phyloP scores from a whole-genome alignment of 2,329 filamentous ascomycete species.

The Diaporthe sp. region DNA sequence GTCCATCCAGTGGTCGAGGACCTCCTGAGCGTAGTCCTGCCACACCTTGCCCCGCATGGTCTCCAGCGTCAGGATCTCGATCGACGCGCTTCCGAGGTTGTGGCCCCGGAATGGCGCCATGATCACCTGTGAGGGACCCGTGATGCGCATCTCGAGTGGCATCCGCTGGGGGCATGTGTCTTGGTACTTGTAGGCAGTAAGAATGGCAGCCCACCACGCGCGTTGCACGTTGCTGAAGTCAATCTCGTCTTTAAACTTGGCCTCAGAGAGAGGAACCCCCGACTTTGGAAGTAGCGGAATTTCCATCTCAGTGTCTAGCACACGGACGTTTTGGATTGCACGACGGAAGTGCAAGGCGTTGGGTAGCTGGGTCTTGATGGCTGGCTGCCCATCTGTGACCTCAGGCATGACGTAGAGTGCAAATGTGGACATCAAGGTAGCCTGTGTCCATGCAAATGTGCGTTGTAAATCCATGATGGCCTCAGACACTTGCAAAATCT shows the following conservation, averaged over 20 bases:
- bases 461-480: slow-evolving; percentile 38
- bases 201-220: slow-evolving; percentile 63
- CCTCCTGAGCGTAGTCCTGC: slow-evolving; percentile 51
- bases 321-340: slow-evolving; percentile 57
- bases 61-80: slow-evolving; percentile 55
- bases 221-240: slow-evolving; percentile 55
- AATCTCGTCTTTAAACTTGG: slow-evolving; percentile 40
- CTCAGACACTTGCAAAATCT: slow-evolving; percentile 42
- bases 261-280: slow-evolving; percentile 37
- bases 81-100: slow-evolving; percentile 51
- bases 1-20: slow-evolving; percentile 53
- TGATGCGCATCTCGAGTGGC: slow-evolving; percentile 56
- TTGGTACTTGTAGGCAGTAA: slow-evolving; percentile 49
- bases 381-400: slow-evolving; percentile 34
- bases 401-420: slow-evolving; percentile 45
- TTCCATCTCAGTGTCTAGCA: slow-evolving; percentile 56
- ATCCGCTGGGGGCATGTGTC: slow-evolving; percentile 52
- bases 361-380: slow-evolving; percentile 53
- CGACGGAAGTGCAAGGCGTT: slow-evolving; percentile 60
- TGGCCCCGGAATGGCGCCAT: slow-evolving; percentile 57
- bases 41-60: slow-evolving; percentile 50
- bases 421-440: slow-evolving; percentile 46
- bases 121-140: slow-evolving; percentile 52
- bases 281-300: slow-evolving; percentile 52
- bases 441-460: slow-evolving; percentile 27